These are phyloP conservation scores for Lichtheimia corymbifera DNA, from an alignment of 371 early-diverging fungal species.

Conservation along the genomic window DNA sequence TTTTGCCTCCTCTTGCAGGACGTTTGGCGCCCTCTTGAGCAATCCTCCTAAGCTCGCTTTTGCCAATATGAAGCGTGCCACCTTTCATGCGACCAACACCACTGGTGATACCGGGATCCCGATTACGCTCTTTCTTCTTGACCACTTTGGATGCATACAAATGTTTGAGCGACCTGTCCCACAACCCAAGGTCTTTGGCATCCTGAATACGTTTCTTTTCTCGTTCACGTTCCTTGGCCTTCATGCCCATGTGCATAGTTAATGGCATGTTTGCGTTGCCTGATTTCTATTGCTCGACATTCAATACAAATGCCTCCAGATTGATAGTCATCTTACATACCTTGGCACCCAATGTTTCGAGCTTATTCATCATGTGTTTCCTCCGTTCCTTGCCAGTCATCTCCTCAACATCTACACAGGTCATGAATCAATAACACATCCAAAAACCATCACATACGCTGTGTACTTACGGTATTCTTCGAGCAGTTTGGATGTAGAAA, in stretches of 20 bases:
- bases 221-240: conserved; percentile 30
- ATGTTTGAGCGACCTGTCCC: conserved; percentile 46
- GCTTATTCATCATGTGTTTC: conserved; percentile 40
- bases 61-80: conserved; percentile 29
- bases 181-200: conserved; percentile 48
- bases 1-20: conserved; percentile 14
- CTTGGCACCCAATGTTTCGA: conserved; percentile 45
- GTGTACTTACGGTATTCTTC: conserved; percentile 40
- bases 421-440: neutral
- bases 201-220: conserved; percentile 39
- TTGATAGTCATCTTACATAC: conserved; percentile 13
- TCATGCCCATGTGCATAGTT: conserved; percentile 30
- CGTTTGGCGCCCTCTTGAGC: conserved; percentile 25
- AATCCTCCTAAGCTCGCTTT: neutral
- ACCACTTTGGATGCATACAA: conserved; percentile 34
- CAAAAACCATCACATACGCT: too few species aligned
- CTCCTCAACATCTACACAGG: conserved; percentile 36
- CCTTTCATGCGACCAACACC: conserved; percentile 51
- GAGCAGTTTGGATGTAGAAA: conserved; percentile 40
- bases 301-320: neutral
- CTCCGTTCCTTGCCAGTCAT: conserved; percentile 47
- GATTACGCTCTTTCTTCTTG: conserved; percentile 32
- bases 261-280: conserved; percentile 25
- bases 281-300: conserved; percentile 1
- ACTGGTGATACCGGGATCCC: conserved; percentile 46